Percentiles rank a stretch among this genome's conserved stretches.
These are phyloP conservation scores for Kuraishia capsulata DNA, from an alignment of 805 yeast genomes.

Conservation along the genomic window DNA sequence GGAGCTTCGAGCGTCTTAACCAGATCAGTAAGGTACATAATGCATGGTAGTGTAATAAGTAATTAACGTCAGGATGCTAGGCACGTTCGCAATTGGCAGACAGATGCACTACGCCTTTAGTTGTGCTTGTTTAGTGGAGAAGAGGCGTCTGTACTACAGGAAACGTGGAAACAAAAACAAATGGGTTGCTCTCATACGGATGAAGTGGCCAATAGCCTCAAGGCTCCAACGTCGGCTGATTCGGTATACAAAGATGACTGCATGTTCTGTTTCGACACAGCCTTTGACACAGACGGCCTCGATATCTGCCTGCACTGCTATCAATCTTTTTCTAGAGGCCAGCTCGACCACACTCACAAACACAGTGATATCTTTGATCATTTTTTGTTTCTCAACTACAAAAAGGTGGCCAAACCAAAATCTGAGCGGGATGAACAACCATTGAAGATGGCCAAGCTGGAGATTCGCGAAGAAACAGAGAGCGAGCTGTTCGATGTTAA, in stretches of 20 bases:
- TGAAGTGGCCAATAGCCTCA: too few species aligned
- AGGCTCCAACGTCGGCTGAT: constrained; percentile 18
- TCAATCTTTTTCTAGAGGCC: constrained; percentile 52
- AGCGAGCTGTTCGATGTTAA: constrained; percentile 48
- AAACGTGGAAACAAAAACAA: too few species aligned
- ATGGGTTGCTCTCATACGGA: too few species aligned
- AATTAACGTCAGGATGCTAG: too few species aligned
- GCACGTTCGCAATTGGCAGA: too few species aligned
- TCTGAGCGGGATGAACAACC: constrained; percentile 21
- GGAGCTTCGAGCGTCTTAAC: too few species aligned
- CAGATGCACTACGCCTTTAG: too few species aligned
- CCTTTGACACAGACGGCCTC: constrained; percentile 45
- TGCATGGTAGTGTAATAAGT: too few species aligned
- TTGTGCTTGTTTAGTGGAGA: too few species aligned
- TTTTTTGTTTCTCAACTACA: constrained; percentile 48
- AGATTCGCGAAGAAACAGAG: constrained; percentile 54
- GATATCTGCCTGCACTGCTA: constrained; percentile 71
- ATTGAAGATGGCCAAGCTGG: constrained; percentile 52
- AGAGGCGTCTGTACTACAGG: too few species aligned
- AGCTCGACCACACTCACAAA: constrained; percentile 39
- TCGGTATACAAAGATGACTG: constrained; percentile 82
- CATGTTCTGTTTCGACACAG: constrained; percentile 73
- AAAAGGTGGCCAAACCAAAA: constrained; percentile 37
- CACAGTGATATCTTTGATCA: constrained; percentile 51
- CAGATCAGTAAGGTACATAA: too few species aligned